These are phyloP conservation scores for Clarireedia homoeocarpa DNA, from an alignment of 2,329 filamentous ascomycete genomes.

Conservation along the genomic window DNA sequence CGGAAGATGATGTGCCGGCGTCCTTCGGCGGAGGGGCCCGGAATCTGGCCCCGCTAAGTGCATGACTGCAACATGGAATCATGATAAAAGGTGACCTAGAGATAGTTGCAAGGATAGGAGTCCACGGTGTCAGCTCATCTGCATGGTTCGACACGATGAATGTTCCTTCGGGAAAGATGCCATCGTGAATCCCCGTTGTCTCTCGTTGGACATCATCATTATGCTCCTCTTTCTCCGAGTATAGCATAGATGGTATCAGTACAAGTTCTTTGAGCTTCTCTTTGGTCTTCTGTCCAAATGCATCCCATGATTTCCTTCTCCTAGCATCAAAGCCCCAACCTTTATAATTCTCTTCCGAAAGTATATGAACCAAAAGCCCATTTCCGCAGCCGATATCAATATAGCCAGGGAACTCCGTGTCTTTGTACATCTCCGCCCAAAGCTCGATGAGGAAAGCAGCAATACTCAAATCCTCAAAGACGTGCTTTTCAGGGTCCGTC, in stretches of 20 bases:
- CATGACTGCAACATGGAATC: slow-evolving; percentile 93
- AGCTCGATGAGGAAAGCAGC: slow-evolving; percentile 88
- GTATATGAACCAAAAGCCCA: slow-evolving; percentile 77
- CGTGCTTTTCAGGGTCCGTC: slow-evolving; percentile 84
- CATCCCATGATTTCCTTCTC: slow-evolving; percentile 74
- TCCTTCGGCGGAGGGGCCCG: slow-evolving; percentile 51
- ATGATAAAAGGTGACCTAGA: slow-evolving; percentile 77
- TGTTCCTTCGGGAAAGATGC: slow-evolving; percentile 62
- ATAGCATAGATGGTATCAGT: slow-evolving; percentile 44
- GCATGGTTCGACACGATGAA: slow-evolving; percentile 98
- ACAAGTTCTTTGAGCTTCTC: slow-evolving; percentile 49
- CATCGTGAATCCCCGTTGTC: slow-evolving; percentile 40
- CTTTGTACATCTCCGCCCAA: slow-evolving; percentile 74
- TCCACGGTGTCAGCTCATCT: slow-evolving; percentile 94
- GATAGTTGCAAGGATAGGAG: slow-evolving; percentile 73
- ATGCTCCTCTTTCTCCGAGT: not conserved
- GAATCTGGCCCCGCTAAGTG: slow-evolving; percentile 66
- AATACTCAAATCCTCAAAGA: slow-evolving; percentile 90
- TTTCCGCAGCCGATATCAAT: slow-evolving; percentile 96
- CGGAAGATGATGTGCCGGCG: slow-evolving; percentile 43
- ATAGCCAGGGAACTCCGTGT: slow-evolving; percentile 67
- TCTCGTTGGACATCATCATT: slow-evolving; percentile 20
- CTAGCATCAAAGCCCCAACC: slow-evolving; percentile 93
- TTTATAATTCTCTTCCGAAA: slow-evolving; percentile 69
- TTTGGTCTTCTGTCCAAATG: slow-evolving; percentile 49